phyloP scores from a whole-genome alignment of 257 asterid genomes.

The Agastache rugosa region DNA sequence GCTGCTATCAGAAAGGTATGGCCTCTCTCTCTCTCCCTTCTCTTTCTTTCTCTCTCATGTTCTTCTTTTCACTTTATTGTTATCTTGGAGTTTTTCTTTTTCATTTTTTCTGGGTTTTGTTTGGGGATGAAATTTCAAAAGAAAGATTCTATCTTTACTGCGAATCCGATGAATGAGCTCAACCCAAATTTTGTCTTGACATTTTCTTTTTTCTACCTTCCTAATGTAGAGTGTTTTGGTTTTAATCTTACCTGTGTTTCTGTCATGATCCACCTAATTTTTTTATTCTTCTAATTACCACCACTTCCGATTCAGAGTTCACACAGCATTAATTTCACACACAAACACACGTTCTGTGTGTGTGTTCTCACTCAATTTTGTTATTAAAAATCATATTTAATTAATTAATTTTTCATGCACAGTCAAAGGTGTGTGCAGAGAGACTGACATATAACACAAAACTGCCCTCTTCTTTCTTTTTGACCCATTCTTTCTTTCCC shows the following conservation, averaged over 20 bases:
- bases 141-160: slow-evolving; percentile 39
- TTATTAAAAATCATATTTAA: background rate
- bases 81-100: background rate
- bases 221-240: background rate
- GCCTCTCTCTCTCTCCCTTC: background rate
- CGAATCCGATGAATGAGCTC: background rate
- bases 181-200: slow-evolving; percentile 14
- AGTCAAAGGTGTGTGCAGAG: slow-evolving; percentile 45
- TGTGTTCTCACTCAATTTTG: background rate
- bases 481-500: slow-evolving; percentile 36
- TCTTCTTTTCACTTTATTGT: background rate
- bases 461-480: slow-evolving; percentile 31
- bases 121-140: slow-evolving; percentile 2
- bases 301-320: slow-evolving; percentile 2
- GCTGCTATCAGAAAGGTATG: slow-evolving; percentile 33
- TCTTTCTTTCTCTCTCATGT: background rate
- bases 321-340: slow-evolving; percentile 13
- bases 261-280: slow-evolving; percentile 25
- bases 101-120: slow-evolving; percentile 7
- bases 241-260: background rate
- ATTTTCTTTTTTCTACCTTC: background rate
- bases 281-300: background rate
- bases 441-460: slow-evolving; percentile 33
- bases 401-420: slow-evolving; percentile 30
- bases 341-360: slow-evolving; percentile 17